Evolutionary conservation across 1,284 basidiomycete genomes (phyloP), one percentile per base, ranked within the genome.

Genomic region (Lentinus polychrous): DNA sequence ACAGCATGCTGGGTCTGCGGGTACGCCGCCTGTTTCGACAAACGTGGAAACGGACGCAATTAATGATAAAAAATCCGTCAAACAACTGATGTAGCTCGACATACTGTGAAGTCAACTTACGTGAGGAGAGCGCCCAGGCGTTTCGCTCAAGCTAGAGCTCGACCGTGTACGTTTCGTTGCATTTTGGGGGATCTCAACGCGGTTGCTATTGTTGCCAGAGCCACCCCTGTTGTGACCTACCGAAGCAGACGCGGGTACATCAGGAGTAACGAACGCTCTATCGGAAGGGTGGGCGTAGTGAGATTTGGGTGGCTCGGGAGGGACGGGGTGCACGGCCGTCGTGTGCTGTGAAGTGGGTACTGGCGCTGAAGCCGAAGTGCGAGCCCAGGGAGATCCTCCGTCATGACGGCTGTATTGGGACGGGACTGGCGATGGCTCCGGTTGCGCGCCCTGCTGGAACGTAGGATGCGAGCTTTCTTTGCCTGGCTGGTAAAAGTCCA

Each of bases 401-500:
- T 63, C 61, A 42, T 63, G 62, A 5, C 60, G 56, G 17, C 46
- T 42, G 7, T 48, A 39, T 22, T 56, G 58, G 17, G 34, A 20
- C 2, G 45, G 52, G 14, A 50, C 53, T 6, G 55, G 48, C 37
- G 47, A 43, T 12, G 52, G 51, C 23, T 55, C 37, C 46, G 53
- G 24, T 45, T 46, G 24, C 53, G 50, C 46, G 35, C 46, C 37
- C 31, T 27, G 27, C 5, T 4, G 27, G 10, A 56, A 55, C 22
- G 56, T 49, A 8, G 59, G 50, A 8, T 47, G 36, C n/a, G 56
- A 46, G 22, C 58, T 35, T 70, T 66, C 45, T 67, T 66, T 22
- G 54, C 45, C 22, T 63, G 64, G 51, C 37, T 71, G 74, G 39
- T 55, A 58, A 53, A 85, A 82, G 61, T 82, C 80, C 56, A 85